Base-by-base conservation (phyloP, 2,329 filamentous ascomycete species). In the Cercospora zeae-maydis region DNA sequence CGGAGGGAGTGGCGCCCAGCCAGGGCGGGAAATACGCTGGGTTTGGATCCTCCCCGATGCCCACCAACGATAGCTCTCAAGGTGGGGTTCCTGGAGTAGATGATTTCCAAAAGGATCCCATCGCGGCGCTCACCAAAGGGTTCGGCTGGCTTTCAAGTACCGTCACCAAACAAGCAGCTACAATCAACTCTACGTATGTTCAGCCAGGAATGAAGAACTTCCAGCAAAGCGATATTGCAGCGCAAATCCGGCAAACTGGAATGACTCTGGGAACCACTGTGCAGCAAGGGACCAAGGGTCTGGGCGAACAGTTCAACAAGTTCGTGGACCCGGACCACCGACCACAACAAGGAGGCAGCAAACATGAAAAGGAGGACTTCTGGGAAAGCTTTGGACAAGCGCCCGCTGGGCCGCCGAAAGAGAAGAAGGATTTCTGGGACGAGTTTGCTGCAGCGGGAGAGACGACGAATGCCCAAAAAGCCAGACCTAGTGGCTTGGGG, bases 121-220 rank as follows among this genome's bases (percentile, higher is more conserved):
- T 98, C 66, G 93, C 86, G 1, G 92, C 93, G 14, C 78, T 99
- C 70, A 92, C 88, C 30, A 97, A 96, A 78, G 91, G 93, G 0
- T 96, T 98, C 72, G 93, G 93, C 8, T 98, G 95, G 92, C 92
- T 98, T 73, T 86, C 92, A 16, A 89, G 86, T 34, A 92, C 91
- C 11, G 92, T 98, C 45, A 88, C 87, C 27, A 96, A 95, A 82
- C 90, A 91, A 67, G 95, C 93, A 37, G 96, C 96, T 81, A 91
- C 86, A 14, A 89, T 97, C 24, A 96, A 97, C 75, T 89, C 95
- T 69, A 86, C 89, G 34, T 97, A 92, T 78, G 91, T 99, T 59
- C 92, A 96, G 78, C 95, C 95, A 9, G 95, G 92, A 30, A 92
- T 95, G 65, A 90, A 91, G 74, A 90, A 92, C 85, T 90, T 75